Percentiles rank a stretch among this genome's conserved stretches.
phyloP scores from a whole-genome alignment of 2,329 filamentous ascomycete species.

The Fusarium sublunatum region DNA sequence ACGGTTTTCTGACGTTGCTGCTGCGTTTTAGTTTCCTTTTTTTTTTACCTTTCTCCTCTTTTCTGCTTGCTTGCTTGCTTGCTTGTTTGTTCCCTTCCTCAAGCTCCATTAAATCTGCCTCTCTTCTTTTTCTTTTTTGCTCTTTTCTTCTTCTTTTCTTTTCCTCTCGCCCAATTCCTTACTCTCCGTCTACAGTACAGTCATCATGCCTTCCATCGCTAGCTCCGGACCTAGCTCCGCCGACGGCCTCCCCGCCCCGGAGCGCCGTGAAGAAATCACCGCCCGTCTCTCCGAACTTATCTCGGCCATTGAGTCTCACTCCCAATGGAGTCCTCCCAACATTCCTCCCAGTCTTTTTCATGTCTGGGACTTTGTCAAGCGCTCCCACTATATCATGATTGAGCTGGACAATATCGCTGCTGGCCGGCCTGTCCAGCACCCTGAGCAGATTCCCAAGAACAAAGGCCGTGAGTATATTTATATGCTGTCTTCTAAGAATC shows the following conservation, averaged over 20 bases:
- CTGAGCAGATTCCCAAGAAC: conserved; percentile 51
- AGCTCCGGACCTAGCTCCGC: conserved; percentile 17
- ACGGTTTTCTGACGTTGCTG: conserved; percentile 29
- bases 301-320: conserved; percentile 47
- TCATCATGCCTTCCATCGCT: conserved; percentile 27
- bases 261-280: conserved; percentile 44
- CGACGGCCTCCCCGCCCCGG: conserved; percentile 38
- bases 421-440: conserved; percentile 49
- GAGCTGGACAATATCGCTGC: conserved; percentile 55
- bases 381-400: conserved; percentile 56
- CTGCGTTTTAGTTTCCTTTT: conserved; percentile 17
- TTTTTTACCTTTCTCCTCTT: conserved; percentile 1
- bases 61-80: too few relatives aligned
- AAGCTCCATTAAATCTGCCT: too few relatives aligned
- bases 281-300: conserved; percentile 45
- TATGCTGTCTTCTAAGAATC: neutral
- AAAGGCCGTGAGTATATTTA: conserved; percentile 41
- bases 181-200: neutral
- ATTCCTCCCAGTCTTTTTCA: conserved; percentile 51
- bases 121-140: neutral
- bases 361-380: conserved; percentile 56
- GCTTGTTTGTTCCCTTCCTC: neutral
- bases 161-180: neutral
- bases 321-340: conserved; percentile 43
- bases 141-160: neutral